Evolutionary conservation across 805 yeast species (phyloP).

Genomic region (Wickerhamomyces strasburgensis): DNA sequence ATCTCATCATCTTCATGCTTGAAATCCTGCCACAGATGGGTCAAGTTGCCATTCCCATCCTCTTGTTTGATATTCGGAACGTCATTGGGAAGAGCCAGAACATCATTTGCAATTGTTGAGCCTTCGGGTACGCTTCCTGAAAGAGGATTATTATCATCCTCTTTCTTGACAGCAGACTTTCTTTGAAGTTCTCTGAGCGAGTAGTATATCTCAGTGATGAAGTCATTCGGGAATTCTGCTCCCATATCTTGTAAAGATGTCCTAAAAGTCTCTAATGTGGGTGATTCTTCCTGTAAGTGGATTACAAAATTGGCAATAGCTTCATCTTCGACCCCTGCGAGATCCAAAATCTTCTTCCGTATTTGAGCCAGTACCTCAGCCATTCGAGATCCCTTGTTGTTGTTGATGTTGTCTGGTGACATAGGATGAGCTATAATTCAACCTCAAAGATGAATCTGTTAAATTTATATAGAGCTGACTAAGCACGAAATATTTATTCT

Average conservation of each 20-base stretch:
- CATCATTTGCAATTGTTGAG: slow-evolving; percentile 11
- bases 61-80: slow-evolving; percentile 15
- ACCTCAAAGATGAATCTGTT: no score
- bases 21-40: slow-evolving; percentile 20
- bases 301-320: slow-evolving; percentile 43
- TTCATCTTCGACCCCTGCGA: slow-evolving; percentile 36
- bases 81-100: slow-evolving; percentile 20
- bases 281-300: slow-evolving; percentile 32
- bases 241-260: slow-evolving; percentile 37
- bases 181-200: slow-evolving; percentile 3
- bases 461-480: no score
- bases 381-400: no score
- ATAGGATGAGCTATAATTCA: no score
- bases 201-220: slow-evolving; percentile 16
- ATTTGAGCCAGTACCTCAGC: slow-evolving; percentile 7
- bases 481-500: no score
- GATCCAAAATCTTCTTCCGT: slow-evolving; percentile 16
- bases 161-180: slow-evolving; percentile 11
- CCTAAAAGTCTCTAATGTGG: slow-evolving; percentile 31
- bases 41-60: slow-evolving; percentile 4
- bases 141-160: neutral
- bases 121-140: slow-evolving; percentile 6
- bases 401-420: neutral
- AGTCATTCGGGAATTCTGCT: slow-evolving; percentile 33
- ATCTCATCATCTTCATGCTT: slow-evolving; percentile 16